A percentile compares a stretch with the other conserved stretches of the same genome.
phyloP scores from a whole-genome alignment of 2,329 filamentous ascomycete genomes.

The Zasmidium cellare region DNA sequence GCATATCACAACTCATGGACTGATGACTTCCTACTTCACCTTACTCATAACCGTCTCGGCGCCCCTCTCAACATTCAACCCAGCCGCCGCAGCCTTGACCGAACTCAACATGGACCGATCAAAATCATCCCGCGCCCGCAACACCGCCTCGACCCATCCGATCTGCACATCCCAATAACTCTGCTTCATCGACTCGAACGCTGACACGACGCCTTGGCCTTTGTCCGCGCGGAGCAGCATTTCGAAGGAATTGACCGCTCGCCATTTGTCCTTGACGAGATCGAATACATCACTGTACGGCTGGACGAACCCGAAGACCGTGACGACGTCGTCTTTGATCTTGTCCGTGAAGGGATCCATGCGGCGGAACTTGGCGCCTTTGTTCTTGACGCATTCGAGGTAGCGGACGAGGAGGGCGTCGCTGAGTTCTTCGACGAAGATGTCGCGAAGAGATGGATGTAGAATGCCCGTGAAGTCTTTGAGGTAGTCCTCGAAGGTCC shows the following conservation, averaged over 20 bases:
- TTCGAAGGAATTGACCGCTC: slow-evolving; percentile 82
- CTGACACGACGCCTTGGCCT: slow-evolving; percentile 68
- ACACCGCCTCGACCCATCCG: slow-evolving; percentile 90
- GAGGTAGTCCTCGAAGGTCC: slow-evolving; percentile 94
- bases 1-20: background rate
- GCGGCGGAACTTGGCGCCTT: slow-evolving; percentile 82
- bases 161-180: slow-evolving; percentile 93
- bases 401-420: slow-evolving; percentile 89
- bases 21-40: slow-evolving; percentile 48
- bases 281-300: slow-evolving; percentile 65
- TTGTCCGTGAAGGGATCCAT: slow-evolving; percentile 87
- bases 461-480: slow-evolving; percentile 77
- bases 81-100: slow-evolving; percentile 85
- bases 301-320: slow-evolving; percentile 86
- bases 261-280: slow-evolving; percentile 87
- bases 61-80: slow-evolving; percentile 76
- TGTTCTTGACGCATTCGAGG: slow-evolving; percentile 81
- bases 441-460: slow-evolving; percentile 83
- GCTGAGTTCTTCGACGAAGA: slow-evolving; percentile 89
- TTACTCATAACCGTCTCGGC: slow-evolving; percentile 93
- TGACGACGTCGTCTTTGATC: slow-evolving; percentile 87
- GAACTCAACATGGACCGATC: slow-evolving; percentile 84
- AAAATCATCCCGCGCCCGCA: slow-evolving; percentile 87
- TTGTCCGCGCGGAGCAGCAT: slow-evolving; percentile 74
- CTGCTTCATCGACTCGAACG: slow-evolving; percentile 80